phyloP scores from a whole-genome alignment of 2,329 filamentous ascomycete species.

The Diaporthe sp. region DNA sequence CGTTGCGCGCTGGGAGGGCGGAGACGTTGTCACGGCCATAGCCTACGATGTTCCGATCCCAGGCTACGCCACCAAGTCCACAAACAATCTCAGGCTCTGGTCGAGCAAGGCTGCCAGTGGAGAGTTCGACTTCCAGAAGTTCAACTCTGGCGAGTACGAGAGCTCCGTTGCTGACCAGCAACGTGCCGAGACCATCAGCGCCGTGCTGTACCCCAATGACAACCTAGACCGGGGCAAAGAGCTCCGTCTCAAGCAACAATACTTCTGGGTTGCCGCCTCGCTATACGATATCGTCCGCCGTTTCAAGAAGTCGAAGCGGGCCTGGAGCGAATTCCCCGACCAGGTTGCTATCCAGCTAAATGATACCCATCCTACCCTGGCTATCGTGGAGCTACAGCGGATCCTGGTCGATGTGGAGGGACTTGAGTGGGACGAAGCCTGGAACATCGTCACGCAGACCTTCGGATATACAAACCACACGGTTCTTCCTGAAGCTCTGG shows the following conservation, averaged over 20 bases:
- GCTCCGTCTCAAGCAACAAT: slow-evolving; percentile 97
- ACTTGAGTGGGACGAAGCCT: slow-evolving; percentile 93
- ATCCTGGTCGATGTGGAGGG: slow-evolving; percentile 92
- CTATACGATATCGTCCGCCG: slow-evolving; percentile 95
- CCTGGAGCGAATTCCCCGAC: slow-evolving; percentile 93
- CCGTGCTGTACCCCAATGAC: slow-evolving; percentile 97
- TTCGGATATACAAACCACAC: slow-evolving; percentile 99
- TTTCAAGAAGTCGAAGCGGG: slow-evolving; percentile 96
- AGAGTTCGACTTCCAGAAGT: slow-evolving; percentile 99
- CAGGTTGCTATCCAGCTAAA: slow-evolving; percentile 98
- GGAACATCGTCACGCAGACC: slow-evolving; percentile 81
- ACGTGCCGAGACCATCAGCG: slow-evolving; percentile 98
- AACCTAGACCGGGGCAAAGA: slow-evolving; percentile 98
- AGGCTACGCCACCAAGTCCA: slow-evolving; percentile 89
- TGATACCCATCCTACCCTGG: slow-evolving; percentile 96
- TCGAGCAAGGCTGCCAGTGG: slow-evolving; percentile 97
- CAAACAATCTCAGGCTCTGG: slow-evolving; percentile 97
- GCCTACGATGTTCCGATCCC: slow-evolving; percentile 95
- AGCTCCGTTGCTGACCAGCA: slow-evolving; percentile 98
- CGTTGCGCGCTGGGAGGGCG: slow-evolving; percentile 86
- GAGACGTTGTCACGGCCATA: slow-evolving; percentile 91
- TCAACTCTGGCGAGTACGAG: slow-evolving; percentile 94
- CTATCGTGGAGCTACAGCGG: slow-evolving; percentile 94
- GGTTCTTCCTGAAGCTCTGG: slow-evolving; percentile 93
- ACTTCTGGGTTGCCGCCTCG: slow-evolving; percentile 99